A percentile compares a stretch with the other conserved stretches of the same genome.
These are phyloP conservation scores for Peniophora sp. DNA, from an alignment of 1,284 basidiomycete genomes.

Conservation along the genomic window DNA sequence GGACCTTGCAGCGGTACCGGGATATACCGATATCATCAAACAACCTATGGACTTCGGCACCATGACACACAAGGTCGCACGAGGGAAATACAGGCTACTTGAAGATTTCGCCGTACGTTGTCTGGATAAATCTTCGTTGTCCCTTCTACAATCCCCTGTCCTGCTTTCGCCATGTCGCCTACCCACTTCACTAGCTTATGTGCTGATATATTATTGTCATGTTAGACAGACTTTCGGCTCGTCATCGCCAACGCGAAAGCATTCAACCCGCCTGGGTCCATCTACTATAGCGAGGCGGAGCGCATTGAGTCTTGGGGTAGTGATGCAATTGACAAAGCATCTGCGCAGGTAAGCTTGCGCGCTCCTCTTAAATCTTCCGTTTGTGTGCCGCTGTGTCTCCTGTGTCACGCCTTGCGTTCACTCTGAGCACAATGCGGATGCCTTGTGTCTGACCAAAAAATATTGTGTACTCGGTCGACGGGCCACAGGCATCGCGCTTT, in stretches of 20 bases:
- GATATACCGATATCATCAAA: conserved; percentile 62
- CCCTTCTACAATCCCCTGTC: not conserved
- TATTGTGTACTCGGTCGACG: no score
- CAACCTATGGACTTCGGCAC: conserved; percentile 81
- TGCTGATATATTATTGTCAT: no score
- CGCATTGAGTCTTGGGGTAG: conserved; percentile 59
- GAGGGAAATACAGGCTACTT: conserved; percentile 61
- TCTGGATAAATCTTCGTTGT: not conserved
- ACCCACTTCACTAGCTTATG: conserved; percentile 1
- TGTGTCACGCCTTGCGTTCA: no score
- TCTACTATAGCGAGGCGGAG: conserved; percentile 67
- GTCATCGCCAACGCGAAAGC: conserved; percentile 67
- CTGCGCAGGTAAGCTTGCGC: conserved; percentile 68
- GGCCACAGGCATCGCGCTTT: no score
- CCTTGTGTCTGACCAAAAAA: no score
- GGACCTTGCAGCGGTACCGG: conserved; percentile 53
- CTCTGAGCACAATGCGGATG: no score
- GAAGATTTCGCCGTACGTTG: conserved; percentile 66
- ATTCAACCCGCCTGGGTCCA: conserved; percentile 65
- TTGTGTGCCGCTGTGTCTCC: no score
- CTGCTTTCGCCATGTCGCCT: not conserved
- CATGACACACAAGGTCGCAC: conserved; percentile 59
- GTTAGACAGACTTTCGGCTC: conserved; percentile 63
- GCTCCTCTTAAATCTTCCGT: no score
- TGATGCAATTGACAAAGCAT: conserved; percentile 63